Conservation (phyloP, 2,329 filamentous ascomycete genomes). For the Apiospora saccharicola region DNA sequence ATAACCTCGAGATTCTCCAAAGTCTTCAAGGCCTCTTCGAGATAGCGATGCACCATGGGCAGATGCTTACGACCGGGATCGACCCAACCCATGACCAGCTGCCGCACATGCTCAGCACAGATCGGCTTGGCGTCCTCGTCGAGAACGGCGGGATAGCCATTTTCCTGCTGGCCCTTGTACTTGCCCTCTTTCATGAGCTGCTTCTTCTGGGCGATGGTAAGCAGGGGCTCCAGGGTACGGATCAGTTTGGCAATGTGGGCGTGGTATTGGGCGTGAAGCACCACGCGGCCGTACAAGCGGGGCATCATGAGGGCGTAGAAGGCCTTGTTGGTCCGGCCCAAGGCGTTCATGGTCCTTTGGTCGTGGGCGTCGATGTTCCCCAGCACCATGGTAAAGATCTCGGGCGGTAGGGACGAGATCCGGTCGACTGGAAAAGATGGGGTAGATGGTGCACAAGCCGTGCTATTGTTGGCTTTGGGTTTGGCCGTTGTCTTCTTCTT, state of each 20-base stretch:
- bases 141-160: neutral
- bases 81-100: constrained; percentile 22
- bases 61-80: constrained; percentile 26
- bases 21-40: constrained; percentile 26
- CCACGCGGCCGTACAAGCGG: neutral
- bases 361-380: constrained; percentile 11
- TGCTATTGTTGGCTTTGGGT: neutral
- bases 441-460: neutral
- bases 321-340: neutral
- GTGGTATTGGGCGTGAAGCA: constrained; percentile 25
- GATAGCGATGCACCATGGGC: constrained; percentile 25
- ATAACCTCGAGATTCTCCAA: constrained; percentile 25
- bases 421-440: neutral
- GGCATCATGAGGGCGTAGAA: neutral
- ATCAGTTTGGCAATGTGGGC: constrained; percentile 8
- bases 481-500: too few species aligned
- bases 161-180: constrained; percentile 22
- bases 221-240: neutral
- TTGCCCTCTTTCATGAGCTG: neutral
- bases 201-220: neutral
- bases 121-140: constrained; percentile 24
- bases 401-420: constrained; percentile 19
- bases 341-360: neutral
- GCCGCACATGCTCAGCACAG: constrained; percentile 23
- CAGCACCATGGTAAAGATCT: constrained; percentile 25